Evolutionary conservation across 306 rosid species (phyloP), one percentile per base, ranked within the genome.

Genomic region (Vigna hirtella): DNA sequence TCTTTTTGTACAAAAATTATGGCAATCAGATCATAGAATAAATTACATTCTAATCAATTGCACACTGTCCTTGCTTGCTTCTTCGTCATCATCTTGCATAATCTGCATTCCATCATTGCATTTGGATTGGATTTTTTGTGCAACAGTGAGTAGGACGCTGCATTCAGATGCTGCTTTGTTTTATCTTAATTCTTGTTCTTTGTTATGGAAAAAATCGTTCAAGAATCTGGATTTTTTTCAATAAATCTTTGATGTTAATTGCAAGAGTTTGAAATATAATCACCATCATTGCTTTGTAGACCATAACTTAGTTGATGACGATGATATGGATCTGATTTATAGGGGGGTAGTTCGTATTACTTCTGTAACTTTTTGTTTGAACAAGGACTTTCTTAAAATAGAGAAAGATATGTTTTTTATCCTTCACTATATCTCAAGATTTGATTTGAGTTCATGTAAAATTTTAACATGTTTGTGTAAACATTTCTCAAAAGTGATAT

Each of bases 1-100:
- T 34, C 5, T 32, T 70, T 78, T 2, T 89, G 91, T 89, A 83
- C 83, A 89, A 17, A 83, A 65, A 55, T 55, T 48, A 79, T 81
- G 91, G 30, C 58, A 61, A 64, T 78, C 28, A 63, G 66, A 79
- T 67, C 43, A 80, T 72, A 56, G 53, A 82, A 61, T 69, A 68
- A 82, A 61, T 50, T 40, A 67, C 78, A 48, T 40, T 55, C 51
- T 28, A 36, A 43, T 22, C 70, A 1, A 34, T 20, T 72, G 1
- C 15, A 45, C 6, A 57, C 8, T 56, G 34, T 34, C 49, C 22
- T 52, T 72, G 48, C 2, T 52, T 38, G 38, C 9, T 59, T 28
- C 0, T 58, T 58, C 17, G 0, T 58, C 9, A 47, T 3, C 13
- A 22, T 12, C 50, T 4, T 42, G 49, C 47, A 5, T 52, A 40